phyloP scores from a whole-genome alignment of 768 basidiomycete species.

The Rhodotorula taiwanensis region DNA sequence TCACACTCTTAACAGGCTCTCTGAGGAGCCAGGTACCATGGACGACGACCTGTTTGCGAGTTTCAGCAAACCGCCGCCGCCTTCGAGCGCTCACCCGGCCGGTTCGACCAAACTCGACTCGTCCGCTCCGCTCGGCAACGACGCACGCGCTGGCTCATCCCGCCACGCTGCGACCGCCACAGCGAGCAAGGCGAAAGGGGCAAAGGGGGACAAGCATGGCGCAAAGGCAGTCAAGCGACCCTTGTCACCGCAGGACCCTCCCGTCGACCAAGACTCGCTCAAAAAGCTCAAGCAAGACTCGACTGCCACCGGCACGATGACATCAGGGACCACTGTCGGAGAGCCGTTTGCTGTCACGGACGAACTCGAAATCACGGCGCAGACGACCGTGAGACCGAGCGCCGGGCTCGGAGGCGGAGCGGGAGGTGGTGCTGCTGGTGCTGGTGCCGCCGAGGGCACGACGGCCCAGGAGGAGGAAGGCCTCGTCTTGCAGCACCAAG shows the following conservation, averaged over 20 bases:
- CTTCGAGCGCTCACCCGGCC: slow-evolving; percentile 1
- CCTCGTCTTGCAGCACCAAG: slow-evolving; percentile 49
- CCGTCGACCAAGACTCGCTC: slow-evolving; percentile 10
- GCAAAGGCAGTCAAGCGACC: too few species aligned
- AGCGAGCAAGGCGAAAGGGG: not conserved
- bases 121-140: not conserved
- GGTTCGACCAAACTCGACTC: slow-evolving; percentile 9
- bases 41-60: slow-evolving; percentile 29
- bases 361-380: slow-evolving; percentile 89
- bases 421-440: too few species aligned
- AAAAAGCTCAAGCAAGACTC: slow-evolving; percentile 13
- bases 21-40: slow-evolving; percentile 11
- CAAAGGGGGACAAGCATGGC: too few species aligned
- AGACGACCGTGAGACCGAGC: slow-evolving; percentile 80
- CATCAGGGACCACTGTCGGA: slow-evolving; percentile 1
- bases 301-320: not conserved
- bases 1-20: too few species aligned
- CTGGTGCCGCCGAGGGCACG: too few species aligned
- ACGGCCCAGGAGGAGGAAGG: slow-evolving; percentile 46
- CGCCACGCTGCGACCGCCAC: not conserved
- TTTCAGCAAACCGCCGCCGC: slow-evolving; percentile 16
- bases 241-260: slow-evolving; percentile 5
- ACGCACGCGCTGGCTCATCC: not conserved
- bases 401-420: slow-evolving; percentile 68
- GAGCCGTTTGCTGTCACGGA: slow-evolving; percentile 60